Evolutionary conservation across 1,284 basidiomycete genomes (phyloP), one percentile per base, ranked within the genome.

Genomic region (Ustilago sp.): DNA sequence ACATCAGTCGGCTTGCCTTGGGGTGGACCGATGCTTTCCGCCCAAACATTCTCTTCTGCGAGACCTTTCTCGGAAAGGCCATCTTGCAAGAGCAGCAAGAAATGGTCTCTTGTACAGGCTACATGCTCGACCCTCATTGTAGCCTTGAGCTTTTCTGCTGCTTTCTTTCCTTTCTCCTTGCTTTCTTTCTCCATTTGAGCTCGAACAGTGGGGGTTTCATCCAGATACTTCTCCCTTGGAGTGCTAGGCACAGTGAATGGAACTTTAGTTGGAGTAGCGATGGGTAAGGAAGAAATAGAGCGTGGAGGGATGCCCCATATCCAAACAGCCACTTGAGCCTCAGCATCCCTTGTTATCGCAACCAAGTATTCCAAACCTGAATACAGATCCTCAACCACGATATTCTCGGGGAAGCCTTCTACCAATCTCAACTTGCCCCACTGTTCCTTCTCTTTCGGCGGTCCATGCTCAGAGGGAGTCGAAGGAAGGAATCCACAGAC

Each of bases 311-410:
- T 51, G 9, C 74, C 74, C 68, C 68, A 71, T 2, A 76, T 57
- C 45, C 38, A 76, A 15, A 74, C 55, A 4, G 43, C 41, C 2
- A 47, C 9, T 2, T 53, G 23, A 1, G 32, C 39, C 5, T 38
- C 34, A 9, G 32, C 43, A 3, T 0, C 32, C 2, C 34, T 7
- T 0, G 73, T 75, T 31, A 59, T 38, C 8, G 64, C 70, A 15
- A 77, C 39, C 28, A 70, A 13, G 23, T 77, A 77, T 23, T 77
- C 75, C 4, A 74, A 23, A 0, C 75, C 71, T 13, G 31, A 51
- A 32, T 41, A 69, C 4, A 77, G 34, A 28, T 59, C 36, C 0
- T 53, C 36, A 2, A 71, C 64, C 1, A 12, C 6, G 0, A 17
- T 1, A 35, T 23, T 41, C 2, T 28, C 4, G 4, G 66, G 55